A percentile compares a stretch with the other conserved stretches of the same genome.
Evolutionary conservation across 768 basidiomycete genomes (phyloP).

Genomic region (Trametes gibbosa): DNA sequence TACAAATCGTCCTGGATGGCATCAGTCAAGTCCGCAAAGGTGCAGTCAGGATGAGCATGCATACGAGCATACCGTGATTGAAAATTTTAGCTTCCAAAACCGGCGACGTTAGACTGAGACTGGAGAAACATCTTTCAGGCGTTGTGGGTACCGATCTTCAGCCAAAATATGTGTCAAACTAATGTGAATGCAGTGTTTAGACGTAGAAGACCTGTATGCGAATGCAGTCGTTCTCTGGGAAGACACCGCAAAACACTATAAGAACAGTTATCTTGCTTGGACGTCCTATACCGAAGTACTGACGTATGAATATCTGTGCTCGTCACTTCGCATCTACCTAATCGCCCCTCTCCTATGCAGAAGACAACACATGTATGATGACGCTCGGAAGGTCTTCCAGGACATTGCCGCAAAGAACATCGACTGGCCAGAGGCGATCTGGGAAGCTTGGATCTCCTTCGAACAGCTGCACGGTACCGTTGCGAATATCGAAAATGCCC

Average conservation of each 20-base stretch:
- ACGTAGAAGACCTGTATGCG: constrained; percentile 46
- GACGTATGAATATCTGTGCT: constrained; percentile 46
- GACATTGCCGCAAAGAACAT: constrained; percentile 68
- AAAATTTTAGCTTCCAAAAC: constrained; percentile 47
- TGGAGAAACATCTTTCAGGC: constrained; percentile 81
- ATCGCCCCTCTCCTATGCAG: constrained; percentile 31
- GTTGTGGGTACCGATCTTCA: constrained; percentile 43
- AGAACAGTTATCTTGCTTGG: constrained; percentile 75
- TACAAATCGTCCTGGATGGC: constrained; percentile 61
- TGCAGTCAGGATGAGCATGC: constrained; percentile 20
- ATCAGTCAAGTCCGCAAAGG: constrained; percentile 60
- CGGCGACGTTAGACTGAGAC: constrained; percentile 73
- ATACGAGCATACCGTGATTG: not conserved
- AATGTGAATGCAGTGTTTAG: constrained; percentile 40
- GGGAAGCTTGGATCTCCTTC: constrained; percentile 88
- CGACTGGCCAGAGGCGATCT: constrained; percentile 95
- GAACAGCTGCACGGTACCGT: constrained; percentile 81
- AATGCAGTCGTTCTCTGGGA: constrained; percentile 63
- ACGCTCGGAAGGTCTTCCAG: constrained; percentile 65
- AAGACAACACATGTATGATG: constrained; percentile 50
- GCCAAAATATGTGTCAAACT: not conserved
- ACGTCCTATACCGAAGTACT: constrained; percentile 69
- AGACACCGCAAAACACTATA: constrained; percentile 61
- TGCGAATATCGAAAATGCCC: constrained; percentile 56
- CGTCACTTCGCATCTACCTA: not conserved